Base-by-base conservation (phyloP, 345 rosid genomes). In the Raphanus sativus region DNA sequence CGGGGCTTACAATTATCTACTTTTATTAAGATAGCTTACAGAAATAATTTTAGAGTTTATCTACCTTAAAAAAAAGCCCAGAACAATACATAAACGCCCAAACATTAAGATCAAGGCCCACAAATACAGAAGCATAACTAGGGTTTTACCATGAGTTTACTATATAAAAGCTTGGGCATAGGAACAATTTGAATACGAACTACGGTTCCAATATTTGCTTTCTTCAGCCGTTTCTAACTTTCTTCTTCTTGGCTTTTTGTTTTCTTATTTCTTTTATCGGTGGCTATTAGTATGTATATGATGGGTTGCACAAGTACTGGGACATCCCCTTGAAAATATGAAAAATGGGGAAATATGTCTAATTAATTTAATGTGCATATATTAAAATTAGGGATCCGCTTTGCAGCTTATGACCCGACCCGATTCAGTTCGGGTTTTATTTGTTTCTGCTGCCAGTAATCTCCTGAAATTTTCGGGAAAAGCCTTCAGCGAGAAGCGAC, bases 361-460 rank as follows among this genome's bases (percentile, higher is more conserved):
- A 78, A 78, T 78, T 45, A 58, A 64, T 71, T 69, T 63, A 0
- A 26, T 77, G 77, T 78, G 82, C 82, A 73, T 73, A 78, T 1
- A 78, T 1, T 2, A 67, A 78, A 36, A 73, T 33, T 73, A 78
- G 82, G 77, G 74, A 73, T 67, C 82, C 82, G 82, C 77, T 78
- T 78, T 78, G 82, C 82, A 48, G 70, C 82, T 74, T 79, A 54
- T 67, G 74, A 74, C 38, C 65, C 50, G 52, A 79, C 52, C 66
- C 52, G 78, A 50, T 50, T 50, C 55, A n/a, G 1, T 66, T 68
- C 40, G 62, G 60, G 55, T 15, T 69, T 62, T 62, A 1, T 10
- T 0, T 79, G 66, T 79, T 65, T 79, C 15, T 79, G 82, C 48
- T 74, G 82, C 78, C 78, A 79, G 82, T 79, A 79, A 3, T 79